A percentile compares a stretch with the other conserved stretches of the same genome.
These are phyloP conservation scores for Boletus subcaerulescens DNA, from an alignment of 768 basidiomycete genomes.

Conservation along the genomic window DNA sequence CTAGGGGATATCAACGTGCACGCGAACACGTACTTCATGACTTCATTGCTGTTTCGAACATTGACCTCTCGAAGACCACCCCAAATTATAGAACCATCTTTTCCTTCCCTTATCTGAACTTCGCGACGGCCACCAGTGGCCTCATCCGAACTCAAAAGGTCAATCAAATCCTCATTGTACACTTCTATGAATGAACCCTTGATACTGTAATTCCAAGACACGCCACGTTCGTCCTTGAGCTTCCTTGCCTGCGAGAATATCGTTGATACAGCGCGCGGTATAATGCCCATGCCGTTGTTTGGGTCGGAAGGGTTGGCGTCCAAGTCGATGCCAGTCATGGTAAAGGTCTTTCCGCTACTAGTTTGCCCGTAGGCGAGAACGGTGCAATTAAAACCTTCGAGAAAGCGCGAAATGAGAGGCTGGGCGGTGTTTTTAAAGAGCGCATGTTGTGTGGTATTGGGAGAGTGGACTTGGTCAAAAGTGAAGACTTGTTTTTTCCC, in stretches of 20 bases:
- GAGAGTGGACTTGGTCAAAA: constrained; percentile 93
- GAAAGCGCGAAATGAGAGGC: constrained; percentile 81
- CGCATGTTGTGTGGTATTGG: constrained; percentile 79
- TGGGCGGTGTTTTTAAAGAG: constrained; percentile 84
- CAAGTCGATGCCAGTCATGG: constrained; percentile 95
- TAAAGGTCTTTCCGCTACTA: constrained; percentile 51
- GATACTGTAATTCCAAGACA: constrained; percentile 72
- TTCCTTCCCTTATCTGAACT: constrained; percentile 96
- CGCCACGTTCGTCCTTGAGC: constrained; percentile 71
- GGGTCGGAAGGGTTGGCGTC: constrained; percentile 83
- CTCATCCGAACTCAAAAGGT: constrained; percentile 80
- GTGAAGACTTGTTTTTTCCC: constrained; percentile 83
- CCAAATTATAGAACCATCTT: constrained; percentile 96
- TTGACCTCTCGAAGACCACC: constrained; percentile 89
- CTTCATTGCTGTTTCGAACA: constrained; percentile 81
- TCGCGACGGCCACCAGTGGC: constrained; percentile 65
- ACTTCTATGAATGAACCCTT: constrained; percentile 96
- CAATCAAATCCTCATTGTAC: constrained; percentile 98
- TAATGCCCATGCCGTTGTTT: constrained; percentile 87
- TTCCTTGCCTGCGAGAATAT: constrained; percentile 81
- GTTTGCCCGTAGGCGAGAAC: constrained; percentile 35
- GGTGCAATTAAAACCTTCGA: constrained; percentile 96
- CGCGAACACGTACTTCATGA: constrained; percentile 75
- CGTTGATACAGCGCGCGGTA: constrained; percentile 87
- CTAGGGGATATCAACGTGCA: constrained; percentile 2